These are phyloP conservation scores for Gleditsia sinensis DNA, from an alignment of 306 rosid genomes.

Conservation along the genomic window DNA sequence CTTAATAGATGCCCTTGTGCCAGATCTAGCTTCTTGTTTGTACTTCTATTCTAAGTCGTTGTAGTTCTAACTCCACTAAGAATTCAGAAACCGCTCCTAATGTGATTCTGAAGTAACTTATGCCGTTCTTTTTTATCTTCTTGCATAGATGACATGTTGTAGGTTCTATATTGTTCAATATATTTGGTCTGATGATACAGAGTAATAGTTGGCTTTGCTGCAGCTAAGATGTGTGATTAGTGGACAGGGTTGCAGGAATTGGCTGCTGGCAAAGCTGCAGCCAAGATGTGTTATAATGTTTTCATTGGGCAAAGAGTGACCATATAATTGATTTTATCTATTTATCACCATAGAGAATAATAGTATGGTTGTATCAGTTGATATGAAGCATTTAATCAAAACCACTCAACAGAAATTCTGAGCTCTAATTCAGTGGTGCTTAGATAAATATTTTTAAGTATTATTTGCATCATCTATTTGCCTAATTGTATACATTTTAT, in stretches of 20 bases:
- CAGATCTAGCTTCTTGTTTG: slow-evolving; percentile 17
- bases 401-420: background rate
- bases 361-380: slow-evolving; percentile 10
- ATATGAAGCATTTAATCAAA: slow-evolving; percentile 8
- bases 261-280: too few relatives aligned
- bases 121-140: slow-evolving; percentile 18
- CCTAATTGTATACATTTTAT: slow-evolving; percentile 19
- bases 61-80: background rate
- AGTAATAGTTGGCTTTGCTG: too few relatives aligned
- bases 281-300: slow-evolving; percentile 5
- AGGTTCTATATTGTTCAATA: too few relatives aligned
- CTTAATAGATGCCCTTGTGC: background rate
- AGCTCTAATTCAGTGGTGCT: background rate
- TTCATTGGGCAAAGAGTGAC: slow-evolving; percentile 11
- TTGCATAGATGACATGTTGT: too few relatives aligned
- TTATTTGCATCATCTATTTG: slow-evolving; percentile 17
- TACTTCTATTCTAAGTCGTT: background rate
- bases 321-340: background rate
- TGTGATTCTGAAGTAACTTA: slow-evolving; percentile 7
- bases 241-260: background rate
- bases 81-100: background rate
- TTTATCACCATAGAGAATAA: background rate
- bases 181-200: too few relatives aligned
- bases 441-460: slow-evolving; percentile 5
- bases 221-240: background rate